Conservation (phyloP, 495 filamentous ascomycete genomes). For the Annulohypoxylon bovei region DNA sequence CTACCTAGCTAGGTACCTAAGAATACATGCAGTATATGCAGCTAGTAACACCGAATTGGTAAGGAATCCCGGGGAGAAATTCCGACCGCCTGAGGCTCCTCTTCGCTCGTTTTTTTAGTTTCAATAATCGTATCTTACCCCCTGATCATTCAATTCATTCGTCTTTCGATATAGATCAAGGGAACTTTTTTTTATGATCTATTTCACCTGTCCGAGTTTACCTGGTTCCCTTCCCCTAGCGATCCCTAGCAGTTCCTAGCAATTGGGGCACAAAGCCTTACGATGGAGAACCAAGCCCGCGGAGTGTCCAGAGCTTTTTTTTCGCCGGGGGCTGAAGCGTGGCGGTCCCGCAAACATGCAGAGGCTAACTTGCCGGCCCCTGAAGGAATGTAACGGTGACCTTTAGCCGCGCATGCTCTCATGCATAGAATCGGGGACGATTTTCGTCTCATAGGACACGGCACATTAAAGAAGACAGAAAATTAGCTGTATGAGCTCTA, state of each 20-base stretch:
- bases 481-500: conserved; percentile 30
- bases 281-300: neutral
- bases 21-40: neutral
- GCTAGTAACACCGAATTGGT: conserved; percentile 20
- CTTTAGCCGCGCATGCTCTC: conserved; percentile 40
- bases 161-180: neutral
- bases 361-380: conserved; percentile 36
- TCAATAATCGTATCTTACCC: conserved; percentile 11
- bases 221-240: neutral
- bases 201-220: neutral
- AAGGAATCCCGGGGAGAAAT: conserved; percentile 21
- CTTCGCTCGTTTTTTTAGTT: conserved; percentile 5
- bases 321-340: conserved; percentile 17
- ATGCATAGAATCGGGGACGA: conserved; percentile 37
- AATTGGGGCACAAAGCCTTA: neutral
- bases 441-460: conserved; percentile 31
- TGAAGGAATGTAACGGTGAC: conserved; percentile 42
- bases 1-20: neutral
- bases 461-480: conserved; percentile 28
- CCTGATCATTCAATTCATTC: conserved; percentile 29
- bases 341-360: conserved; percentile 35
- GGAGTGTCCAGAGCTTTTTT: neutral
- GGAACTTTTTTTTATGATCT: conserved; percentile 13
- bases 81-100: conserved; percentile 20
- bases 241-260: too few relatives aligned